phyloP scores from a whole-genome alignment of 2,329 filamentous ascomycete species.

The Orbilia brochopaga region DNA sequence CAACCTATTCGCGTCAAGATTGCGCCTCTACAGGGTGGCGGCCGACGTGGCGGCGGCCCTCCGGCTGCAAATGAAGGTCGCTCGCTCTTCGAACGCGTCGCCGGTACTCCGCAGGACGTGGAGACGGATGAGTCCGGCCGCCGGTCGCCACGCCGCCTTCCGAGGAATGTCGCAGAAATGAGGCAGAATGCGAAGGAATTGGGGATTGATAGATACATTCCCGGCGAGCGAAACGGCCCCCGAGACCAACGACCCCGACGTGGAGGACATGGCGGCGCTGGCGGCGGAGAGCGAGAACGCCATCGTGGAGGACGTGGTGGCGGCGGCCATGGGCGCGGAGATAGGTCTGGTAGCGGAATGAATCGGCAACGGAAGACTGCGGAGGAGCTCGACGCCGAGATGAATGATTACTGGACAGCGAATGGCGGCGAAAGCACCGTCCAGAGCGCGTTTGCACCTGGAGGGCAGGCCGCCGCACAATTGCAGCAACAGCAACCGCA shows the following conservation, averaged over 20 bases:
- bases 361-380: constrained; percentile 80
- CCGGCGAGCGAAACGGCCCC: constrained; percentile 63
- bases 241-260: constrained; percentile 53
- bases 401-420: constrained; percentile 83
- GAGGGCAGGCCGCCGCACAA: constrained; percentile 16
- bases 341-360: constrained; percentile 54
- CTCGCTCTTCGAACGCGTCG: constrained; percentile 71
- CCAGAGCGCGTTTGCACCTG: constrained; percentile 35
- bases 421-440: constrained; percentile 19
- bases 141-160: constrained; percentile 59
- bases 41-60: constrained; percentile 58
- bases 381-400: constrained; percentile 92
- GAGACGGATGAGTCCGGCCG: constrained; percentile 56
- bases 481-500: constrained; percentile 19
- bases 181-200: constrained; percentile 61
- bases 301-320: constrained; percentile 31
- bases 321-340: constrained; percentile 50
- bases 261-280: constrained; percentile 52
- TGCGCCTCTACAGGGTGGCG: constrained; percentile 54
- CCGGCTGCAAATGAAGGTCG: constrained; percentile 60
- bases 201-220: constrained; percentile 80
- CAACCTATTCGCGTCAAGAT: constrained; percentile 61
- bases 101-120: constrained; percentile 60
- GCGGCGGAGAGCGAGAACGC: constrained; percentile 20
- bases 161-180: constrained; percentile 50